phyloP scores from a whole-genome alignment of 192 early-diverging fungal genomes.

The Coemansia sp. region DNA sequence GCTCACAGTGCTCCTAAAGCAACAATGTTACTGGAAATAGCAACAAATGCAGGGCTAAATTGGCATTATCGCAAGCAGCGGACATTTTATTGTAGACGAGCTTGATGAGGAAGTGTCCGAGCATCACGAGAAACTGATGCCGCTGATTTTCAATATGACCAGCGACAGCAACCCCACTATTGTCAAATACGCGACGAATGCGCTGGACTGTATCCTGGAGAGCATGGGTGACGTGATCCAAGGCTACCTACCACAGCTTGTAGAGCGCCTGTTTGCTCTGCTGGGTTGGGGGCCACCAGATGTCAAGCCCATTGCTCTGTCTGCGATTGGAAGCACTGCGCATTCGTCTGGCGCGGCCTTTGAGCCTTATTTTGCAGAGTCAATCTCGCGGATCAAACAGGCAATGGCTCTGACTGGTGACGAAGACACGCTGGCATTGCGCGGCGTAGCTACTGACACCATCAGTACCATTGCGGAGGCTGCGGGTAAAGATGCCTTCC shows the following conservation, averaged over 20 bases:
- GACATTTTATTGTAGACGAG: constrained; percentile 57
- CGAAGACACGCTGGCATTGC: constrained; percentile 71
- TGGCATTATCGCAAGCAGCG: constrained; percentile 1
- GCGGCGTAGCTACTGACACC: constrained; percentile 83
- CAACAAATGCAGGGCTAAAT: neutral
- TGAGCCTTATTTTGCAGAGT: constrained; percentile 72
- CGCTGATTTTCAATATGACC: constrained; percentile 81
- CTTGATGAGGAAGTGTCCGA: constrained; percentile 76
- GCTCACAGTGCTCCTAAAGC: neutral
- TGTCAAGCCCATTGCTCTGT: constrained; percentile 74
- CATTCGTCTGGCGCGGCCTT: constrained; percentile 70
- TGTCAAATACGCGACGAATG: constrained; percentile 76
- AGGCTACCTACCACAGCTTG: constrained; percentile 76
- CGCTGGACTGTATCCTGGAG: constrained; percentile 88
- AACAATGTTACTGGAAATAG: neutral
- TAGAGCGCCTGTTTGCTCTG: constrained; percentile 77
- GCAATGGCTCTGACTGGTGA: constrained; percentile 70
- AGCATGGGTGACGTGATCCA: constrained; percentile 77
- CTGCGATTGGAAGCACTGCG: constrained; percentile 89
- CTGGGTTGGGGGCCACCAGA: constrained; percentile 67
- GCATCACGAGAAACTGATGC: constrained; percentile 79
- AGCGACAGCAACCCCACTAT: constrained; percentile 72
- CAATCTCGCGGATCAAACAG: constrained; percentile 66
- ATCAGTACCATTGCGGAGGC: constrained; percentile 84
- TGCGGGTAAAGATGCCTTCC: constrained; percentile 79